Conservation (phyloP, 768 basidiomycete species). For the Russula olivacea region DNA sequence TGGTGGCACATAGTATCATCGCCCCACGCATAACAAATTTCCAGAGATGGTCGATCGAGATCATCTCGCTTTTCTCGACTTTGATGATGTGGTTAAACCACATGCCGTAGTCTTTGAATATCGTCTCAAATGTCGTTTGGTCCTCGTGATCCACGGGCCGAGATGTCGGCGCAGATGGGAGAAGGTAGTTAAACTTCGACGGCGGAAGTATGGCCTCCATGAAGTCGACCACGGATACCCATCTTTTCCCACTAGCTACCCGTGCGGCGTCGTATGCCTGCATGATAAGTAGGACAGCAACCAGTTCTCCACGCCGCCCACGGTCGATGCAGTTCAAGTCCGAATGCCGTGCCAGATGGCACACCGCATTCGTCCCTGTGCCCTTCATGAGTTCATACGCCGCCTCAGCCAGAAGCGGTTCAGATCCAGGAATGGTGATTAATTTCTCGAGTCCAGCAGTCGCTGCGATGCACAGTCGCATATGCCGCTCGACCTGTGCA, state of each 20-base stretch:
- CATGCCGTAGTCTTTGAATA: background rate
- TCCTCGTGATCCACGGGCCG: background rate
- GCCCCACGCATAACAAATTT: background rate
- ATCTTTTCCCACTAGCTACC: no score
- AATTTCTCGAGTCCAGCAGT: background rate
- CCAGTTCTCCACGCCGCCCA: background rate
- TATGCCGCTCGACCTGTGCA: background rate
- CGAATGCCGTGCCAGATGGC: background rate
- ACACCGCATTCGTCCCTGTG: background rate
- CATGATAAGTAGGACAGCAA: background rate
- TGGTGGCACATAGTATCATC: background rate
- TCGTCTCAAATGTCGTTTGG: background rate
- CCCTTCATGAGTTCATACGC: background rate
- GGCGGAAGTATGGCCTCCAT: no score
- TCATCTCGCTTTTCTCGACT: no score
- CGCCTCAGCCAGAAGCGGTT: conserved; percentile 1
- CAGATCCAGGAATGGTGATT: background rate
- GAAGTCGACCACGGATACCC: no score
- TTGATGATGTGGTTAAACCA: no score
- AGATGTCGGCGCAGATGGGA: no score
- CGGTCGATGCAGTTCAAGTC: background rate
- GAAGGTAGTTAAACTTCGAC: no score
- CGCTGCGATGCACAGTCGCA: background rate
- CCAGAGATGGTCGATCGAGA: no score
- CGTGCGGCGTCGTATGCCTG: background rate